phyloP scores from a whole-genome alignment of 331 rosid species.

The Stylosanthes scabra region DNA sequence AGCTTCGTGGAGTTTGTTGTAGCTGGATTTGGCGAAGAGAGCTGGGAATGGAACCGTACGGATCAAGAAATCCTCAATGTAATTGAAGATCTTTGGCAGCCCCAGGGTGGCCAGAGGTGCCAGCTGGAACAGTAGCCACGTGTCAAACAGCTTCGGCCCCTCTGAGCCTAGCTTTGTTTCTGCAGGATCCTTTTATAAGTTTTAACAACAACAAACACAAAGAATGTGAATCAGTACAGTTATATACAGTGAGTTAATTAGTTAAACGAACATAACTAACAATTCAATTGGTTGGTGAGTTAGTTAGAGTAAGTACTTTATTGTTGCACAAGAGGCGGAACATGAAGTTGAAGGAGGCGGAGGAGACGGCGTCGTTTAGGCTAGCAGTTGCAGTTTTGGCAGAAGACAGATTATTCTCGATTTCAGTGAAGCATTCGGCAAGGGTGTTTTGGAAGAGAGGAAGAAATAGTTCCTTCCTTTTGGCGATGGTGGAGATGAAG shows the following conservation, averaged over 20 bases:
- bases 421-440: constrained; percentile 44
- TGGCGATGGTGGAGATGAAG: constrained; percentile 40
- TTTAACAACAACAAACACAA: background rate
- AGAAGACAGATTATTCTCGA: constrained; percentile 47
- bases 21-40: constrained; percentile 13
- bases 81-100: constrained; percentile 43
- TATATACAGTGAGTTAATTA: too few species aligned
- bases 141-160: constrained; percentile 48
- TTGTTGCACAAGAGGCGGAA: constrained; percentile 55
- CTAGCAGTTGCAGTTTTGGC: constrained; percentile 12
- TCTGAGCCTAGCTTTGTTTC: constrained; percentile 41
- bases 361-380: constrained; percentile 47
- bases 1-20: constrained; percentile 44
- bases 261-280: too few species aligned
- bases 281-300: too few species aligned
- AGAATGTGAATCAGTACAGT: too few species aligned
- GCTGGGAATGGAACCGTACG: constrained; percentile 48
- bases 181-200: constrained; percentile 45
- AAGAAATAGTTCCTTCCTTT: constrained; percentile 38
- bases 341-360: constrained; percentile 56
- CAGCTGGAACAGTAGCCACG: constrained; percentile 61
- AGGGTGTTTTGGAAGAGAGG: constrained; percentile 55
- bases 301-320: background rate
- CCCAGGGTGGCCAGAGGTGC: constrained; percentile 57
- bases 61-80: constrained; percentile 57